phyloP scores from a whole-genome alignment of 1,139 yeast species.

The Arxiozyma slooffiae region DNA sequence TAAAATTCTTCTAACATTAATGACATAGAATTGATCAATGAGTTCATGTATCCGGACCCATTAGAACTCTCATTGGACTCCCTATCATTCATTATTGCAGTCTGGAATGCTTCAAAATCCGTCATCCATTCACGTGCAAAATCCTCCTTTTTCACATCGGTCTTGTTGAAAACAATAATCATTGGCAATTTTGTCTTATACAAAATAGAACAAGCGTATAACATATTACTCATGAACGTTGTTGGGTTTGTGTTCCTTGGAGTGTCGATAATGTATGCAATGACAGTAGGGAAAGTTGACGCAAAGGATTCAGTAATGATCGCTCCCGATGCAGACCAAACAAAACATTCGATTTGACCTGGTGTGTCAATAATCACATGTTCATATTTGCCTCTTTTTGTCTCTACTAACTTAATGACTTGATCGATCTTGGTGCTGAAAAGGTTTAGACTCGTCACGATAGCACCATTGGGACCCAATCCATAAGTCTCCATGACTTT shows the following conservation, averaged over 20 bases:
- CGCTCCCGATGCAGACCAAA: slow-evolving; percentile 95
- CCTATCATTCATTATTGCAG: slow-evolving; percentile 55
- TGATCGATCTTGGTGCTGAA: slow-evolving; percentile 95
- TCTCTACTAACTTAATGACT: slow-evolving; percentile 76
- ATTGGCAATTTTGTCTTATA: slow-evolving; percentile 95
- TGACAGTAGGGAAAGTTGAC: slow-evolving; percentile 86
- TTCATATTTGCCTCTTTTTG: slow-evolving; percentile 52
- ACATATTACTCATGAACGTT: slow-evolving; percentile 95
- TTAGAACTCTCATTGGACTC: slow-evolving; percentile 45
- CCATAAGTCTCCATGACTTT: slow-evolving; percentile 91
- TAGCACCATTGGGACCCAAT: slow-evolving; percentile 97
- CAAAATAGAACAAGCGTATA: slow-evolving; percentile 92
- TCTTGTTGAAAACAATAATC: slow-evolving; percentile 93
- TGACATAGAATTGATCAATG: slow-evolving; percentile 88
- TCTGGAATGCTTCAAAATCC: slow-evolving; percentile 87
- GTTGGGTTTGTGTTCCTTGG: slow-evolving; percentile 92
- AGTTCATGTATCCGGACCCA: slow-evolving; percentile 89
- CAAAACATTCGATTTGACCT: slow-evolving; percentile 96
- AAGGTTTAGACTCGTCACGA: slow-evolving; percentile 84
- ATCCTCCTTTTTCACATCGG: slow-evolving; percentile 74
- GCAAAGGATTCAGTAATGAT: slow-evolving; percentile 96
- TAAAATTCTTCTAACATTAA: slow-evolving; percentile 94
- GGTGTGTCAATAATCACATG: slow-evolving; percentile 93
- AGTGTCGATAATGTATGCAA: slow-evolving; percentile 93
- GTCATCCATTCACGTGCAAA: slow-evolving; percentile 97